Percentiles rank a stretch among this genome's conserved stretches.
Conservation (phyloP, 176 grass and related monocot species). For the Lolium rigidum region DNA sequence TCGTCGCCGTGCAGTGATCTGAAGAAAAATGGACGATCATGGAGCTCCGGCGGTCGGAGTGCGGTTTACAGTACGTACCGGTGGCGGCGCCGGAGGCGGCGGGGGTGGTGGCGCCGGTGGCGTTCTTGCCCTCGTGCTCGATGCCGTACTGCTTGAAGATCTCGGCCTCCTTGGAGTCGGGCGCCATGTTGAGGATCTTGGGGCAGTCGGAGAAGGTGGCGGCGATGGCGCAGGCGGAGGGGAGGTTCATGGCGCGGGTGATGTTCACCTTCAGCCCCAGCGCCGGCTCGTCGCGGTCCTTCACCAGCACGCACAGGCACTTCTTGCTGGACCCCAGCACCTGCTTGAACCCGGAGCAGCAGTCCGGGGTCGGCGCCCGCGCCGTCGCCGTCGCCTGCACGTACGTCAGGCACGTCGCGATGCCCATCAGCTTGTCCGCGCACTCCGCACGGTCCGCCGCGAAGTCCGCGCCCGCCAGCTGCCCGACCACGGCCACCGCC, state of each 20-base stretch:
- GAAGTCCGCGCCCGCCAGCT: slow-evolving; percentile 43
- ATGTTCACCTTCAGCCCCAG: slow-evolving; percentile 79
- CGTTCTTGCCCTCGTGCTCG: slow-evolving; percentile 48
- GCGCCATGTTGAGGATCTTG: slow-evolving; percentile 50
- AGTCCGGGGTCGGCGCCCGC: slow-evolving; percentile 73
- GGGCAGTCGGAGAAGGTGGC: slow-evolving; percentile 79
- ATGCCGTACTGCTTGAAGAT: slow-evolving; percentile 63
- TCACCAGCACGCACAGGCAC: slow-evolving; percentile 83
- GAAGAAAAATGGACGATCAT: background rate
- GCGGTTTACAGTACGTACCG: background rate
- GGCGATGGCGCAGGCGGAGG: slow-evolving; percentile 35
- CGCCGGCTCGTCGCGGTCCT: slow-evolving; percentile 77
- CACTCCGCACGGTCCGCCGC: slow-evolving; percentile 66
- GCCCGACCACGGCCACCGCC: background rate
- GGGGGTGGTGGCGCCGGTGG: background rate
- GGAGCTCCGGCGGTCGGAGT: background rate
- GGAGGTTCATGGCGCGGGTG: slow-evolving; percentile 67
- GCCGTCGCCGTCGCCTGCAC: slow-evolving; percentile 60
- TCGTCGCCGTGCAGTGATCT: no score
- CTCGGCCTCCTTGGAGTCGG: slow-evolving; percentile 53
- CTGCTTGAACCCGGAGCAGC: slow-evolving; percentile 68
- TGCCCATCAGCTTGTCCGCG: slow-evolving; percentile 63
- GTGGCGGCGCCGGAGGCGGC: background rate
- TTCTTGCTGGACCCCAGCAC: slow-evolving; percentile 55
- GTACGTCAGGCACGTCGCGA: slow-evolving; percentile 86